Base-by-base conservation (phyloP, 805 yeast species). In the Nakazawaea ambrosiae region DNA sequence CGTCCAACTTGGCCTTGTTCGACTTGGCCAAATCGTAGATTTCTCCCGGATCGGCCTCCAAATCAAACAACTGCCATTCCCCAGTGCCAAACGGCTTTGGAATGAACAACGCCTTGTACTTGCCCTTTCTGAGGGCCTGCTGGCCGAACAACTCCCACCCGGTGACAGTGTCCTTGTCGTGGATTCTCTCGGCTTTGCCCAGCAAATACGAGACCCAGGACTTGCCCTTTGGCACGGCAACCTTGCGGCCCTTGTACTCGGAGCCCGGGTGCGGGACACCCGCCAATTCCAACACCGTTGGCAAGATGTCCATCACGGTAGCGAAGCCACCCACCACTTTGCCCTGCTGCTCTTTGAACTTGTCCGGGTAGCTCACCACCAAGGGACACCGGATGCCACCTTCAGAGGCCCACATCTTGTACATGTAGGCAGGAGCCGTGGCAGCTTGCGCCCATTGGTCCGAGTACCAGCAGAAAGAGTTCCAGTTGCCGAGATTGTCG, bases 361-460 rank as follows among this genome's bases (percentile, higher is more conserved):
- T 37, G 4, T 56, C 51, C 0, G 78, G 78, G 45, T 63, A 62
- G 41, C 61, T 63, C 5, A 74, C 46, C 35, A 76, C 65, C 41
- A 73, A 54, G 0, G 81, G 81, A 48, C 77, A 73, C 16, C 76
- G 63, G 18, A 74, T 69, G 8, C 80, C 82, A 19, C 81, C 81
- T 50, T 76, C 81, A 4, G 73, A 60, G 3, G 77, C 67, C 71
- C 75, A 75, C 62, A 66, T 65, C 48, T 75, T 75, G 51, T 63
- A 72, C 68, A 70, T 68, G 39, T 63, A 61, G 12, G 66, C 54
- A 1, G 79, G 80, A 2, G 78, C 75, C 15, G 79, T 73, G 2
- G 78, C 74, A 8, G 80, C 80, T 45, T 73, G 78, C 0, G 80
- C 79, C 79, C 79, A 73, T 48, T 71, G 66, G 39, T 73, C 76